These are phyloP conservation scores for Chaetomium cochliodes DNA, from an alignment of 495 filamentous ascomycete genomes.

Conservation along the genomic window DNA sequence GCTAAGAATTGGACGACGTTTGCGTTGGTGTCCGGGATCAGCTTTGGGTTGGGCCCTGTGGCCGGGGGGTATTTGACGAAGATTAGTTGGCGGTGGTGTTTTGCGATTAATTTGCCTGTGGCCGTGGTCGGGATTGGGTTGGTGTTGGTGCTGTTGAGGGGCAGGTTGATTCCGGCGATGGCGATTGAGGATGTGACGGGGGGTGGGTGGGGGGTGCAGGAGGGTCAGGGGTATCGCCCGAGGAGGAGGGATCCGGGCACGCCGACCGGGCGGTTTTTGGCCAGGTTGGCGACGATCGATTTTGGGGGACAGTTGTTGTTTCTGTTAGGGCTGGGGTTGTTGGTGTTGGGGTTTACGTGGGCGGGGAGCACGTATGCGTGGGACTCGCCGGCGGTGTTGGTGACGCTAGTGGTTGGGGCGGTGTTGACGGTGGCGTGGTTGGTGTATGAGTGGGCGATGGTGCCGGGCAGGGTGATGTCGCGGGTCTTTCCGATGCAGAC, in stretches of 20 bases:
- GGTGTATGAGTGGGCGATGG: conserved; percentile 56
- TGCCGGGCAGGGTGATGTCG: conserved; percentile 45
- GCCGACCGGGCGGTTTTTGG: conserved; percentile 27
- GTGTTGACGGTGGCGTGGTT: conserved; percentile 50
- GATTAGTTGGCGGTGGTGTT: conserved; percentile 59
- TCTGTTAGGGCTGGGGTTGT: conserved; percentile 56
- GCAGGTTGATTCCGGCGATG: conserved; percentile 41
- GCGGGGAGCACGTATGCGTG: conserved; percentile 57
- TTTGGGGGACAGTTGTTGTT: conserved; percentile 56
- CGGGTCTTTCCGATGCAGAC: conserved; percentile 47
- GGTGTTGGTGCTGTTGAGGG: conserved; percentile 44
- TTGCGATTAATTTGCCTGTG: conserved; percentile 57
- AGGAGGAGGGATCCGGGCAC: conserved; percentile 8
- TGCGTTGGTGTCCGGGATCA: conserved; percentile 49
- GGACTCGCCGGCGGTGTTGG: conserved; percentile 49
- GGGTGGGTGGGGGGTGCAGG: conserved; percentile 10
- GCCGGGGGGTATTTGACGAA: conserved; percentile 47
- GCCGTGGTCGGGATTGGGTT: conserved; percentile 40
- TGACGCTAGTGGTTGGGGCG: conserved; percentile 51
- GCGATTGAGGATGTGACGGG: neutral
- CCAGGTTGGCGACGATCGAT: conserved; percentile 53
- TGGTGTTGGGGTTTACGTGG: conserved; percentile 61
- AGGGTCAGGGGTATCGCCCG: neutral
- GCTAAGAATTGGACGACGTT: conserved; percentile 59
- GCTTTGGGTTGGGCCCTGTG: conserved; percentile 56